phyloP scores from a whole-genome alignment of 1,284 basidiomycete species.

The Cryptococcus maquisensis region DNA sequence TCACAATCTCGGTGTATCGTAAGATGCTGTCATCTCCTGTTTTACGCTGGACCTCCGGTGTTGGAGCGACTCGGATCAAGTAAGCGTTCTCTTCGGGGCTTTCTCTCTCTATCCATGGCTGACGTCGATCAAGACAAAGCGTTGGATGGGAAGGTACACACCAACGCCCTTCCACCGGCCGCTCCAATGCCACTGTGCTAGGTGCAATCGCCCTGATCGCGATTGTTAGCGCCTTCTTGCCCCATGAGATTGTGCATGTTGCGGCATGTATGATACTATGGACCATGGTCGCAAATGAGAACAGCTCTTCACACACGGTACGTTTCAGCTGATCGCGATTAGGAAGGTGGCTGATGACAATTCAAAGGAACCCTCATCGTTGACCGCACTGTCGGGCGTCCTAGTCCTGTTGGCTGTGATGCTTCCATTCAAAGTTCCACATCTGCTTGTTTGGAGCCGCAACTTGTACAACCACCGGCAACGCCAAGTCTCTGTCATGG shows the following conservation, averaged over 20 bases:
- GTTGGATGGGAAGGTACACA: too few species aligned
- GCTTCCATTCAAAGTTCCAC: constrained; percentile 72
- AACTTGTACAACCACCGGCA: constrained; percentile 52
- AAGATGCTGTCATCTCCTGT: too few species aligned
- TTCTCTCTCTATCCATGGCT: too few species aligned
- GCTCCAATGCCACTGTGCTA: background rate
- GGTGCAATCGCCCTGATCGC: background rate
- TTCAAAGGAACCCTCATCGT: constrained; percentile 18
- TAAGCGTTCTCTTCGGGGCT: too few species aligned
- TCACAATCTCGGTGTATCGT: background rate
- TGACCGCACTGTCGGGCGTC: constrained; percentile 52
- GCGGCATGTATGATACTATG: constrained; percentile 74
- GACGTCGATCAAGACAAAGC: too few species aligned
- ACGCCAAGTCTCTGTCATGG: constrained; percentile 18
- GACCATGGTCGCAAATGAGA: constrained; percentile 43
- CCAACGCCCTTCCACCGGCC: too few species aligned
- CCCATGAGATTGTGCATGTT: constrained; percentile 86
- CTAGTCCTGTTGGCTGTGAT: constrained; percentile 78
- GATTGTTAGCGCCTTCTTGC: constrained; percentile 54
- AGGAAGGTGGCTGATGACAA: background rate
- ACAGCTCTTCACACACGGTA: background rate
- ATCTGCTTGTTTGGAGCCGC: constrained; percentile 83
- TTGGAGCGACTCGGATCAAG: too few species aligned
- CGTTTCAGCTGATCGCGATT: constrained; percentile 13
- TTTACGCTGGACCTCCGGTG: too few species aligned